A percentile compares a stretch with the other conserved stretches of the same genome.
These are phyloP conservation scores for Lentinula aciculospora DNA, from an alignment of 768 basidiomycete genomes.

Conservation along the genomic window DNA sequence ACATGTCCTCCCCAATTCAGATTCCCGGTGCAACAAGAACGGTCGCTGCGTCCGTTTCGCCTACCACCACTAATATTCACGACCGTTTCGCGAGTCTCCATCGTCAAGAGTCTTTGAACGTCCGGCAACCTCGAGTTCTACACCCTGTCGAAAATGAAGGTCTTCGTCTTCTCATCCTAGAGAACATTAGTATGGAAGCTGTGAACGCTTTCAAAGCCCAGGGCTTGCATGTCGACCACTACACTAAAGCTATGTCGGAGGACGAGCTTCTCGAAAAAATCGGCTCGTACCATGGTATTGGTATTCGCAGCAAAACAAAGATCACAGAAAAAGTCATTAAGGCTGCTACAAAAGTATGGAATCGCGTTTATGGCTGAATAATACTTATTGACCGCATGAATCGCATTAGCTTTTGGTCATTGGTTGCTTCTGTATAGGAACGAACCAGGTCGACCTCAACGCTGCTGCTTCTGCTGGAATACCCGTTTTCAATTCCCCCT, in stretches of 20 bases:
- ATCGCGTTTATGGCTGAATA: not conserved
- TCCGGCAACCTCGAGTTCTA: constrained; percentile 62
- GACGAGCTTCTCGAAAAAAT: constrained; percentile 86
- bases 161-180: constrained; percentile 78
- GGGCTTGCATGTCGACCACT: constrained; percentile 91
- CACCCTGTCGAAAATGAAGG: constrained; percentile 81
- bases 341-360: constrained; percentile 74
- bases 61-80: constrained; percentile 36
- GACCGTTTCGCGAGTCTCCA: constrained; percentile 33
- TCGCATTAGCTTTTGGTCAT: constrained; percentile 77
- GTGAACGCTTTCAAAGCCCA: constrained; percentile 72
- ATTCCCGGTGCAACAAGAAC: constrained; percentile 28
- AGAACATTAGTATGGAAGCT: constrained; percentile 93
- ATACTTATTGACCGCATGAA: not conserved
- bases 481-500: constrained; percentile 98
- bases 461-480: constrained; percentile 85
- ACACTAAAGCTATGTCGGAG: constrained; percentile 81
- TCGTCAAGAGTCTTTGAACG: constrained; percentile 28
- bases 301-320: constrained; percentile 97
- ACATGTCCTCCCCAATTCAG: constrained; percentile 46
- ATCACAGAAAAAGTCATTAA: constrained; percentile 88
- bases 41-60: constrained; percentile 51
- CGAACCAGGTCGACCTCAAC: constrained; percentile 91
- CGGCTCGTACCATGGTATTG: constrained; percentile 85
- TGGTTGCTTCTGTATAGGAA: constrained; percentile 99